Evolutionary conservation across 2,329 filamentous ascomycete species (phyloP), one percentile per base, ranked within the genome.

Genomic region (Sporothrix curviconia): DNA sequence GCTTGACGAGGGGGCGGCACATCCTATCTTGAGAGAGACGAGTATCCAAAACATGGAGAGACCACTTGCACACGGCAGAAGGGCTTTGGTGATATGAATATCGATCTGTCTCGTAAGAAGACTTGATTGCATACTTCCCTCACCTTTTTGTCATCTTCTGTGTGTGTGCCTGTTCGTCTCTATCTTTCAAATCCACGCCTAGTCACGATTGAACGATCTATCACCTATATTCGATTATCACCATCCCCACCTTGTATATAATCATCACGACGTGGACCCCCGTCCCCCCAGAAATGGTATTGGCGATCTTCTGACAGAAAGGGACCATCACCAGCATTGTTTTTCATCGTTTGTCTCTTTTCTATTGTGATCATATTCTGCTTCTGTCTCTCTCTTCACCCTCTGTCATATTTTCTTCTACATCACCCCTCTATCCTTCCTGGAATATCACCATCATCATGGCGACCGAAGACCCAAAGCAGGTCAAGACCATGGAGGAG

Each of bases 21-120:
- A 51, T 51, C 47, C 47, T 51, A 51, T 51, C 47, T 51, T 19
- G 44, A 51, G 11, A 24, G 47, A 34, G 12, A 39, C 5, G 19
- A 51, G 19, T 15, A 19, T 34, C 17, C 28, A 22, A 19, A 34
- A 28, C 30, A 49, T 54, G 49, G 42, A 30, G 12, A 46, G 17
- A 22, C 12, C 22, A 12, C 12, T n/a, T 49, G 15, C n/a, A 42
- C 8, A 11, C 7, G 39, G 11, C 7, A 42, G 8, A 24, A 11
- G 17, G 24, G 17, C 17, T 19, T 19, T 19, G 39, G 24, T 24
- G 24, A 7, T 24, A 9, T 42, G 39, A 19, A 7, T 19, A 19
- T 24, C n/a, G n/a, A n/a, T n/a, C n/a, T n/a, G n/a, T n/a, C n/a
- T n/a, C n/a, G n/a, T n/a, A n/a, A n/a, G n/a, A n/a, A n/a, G n/a